Conservation (phyloP, 257 asterid species). For the Solanum virginianum region DNA sequence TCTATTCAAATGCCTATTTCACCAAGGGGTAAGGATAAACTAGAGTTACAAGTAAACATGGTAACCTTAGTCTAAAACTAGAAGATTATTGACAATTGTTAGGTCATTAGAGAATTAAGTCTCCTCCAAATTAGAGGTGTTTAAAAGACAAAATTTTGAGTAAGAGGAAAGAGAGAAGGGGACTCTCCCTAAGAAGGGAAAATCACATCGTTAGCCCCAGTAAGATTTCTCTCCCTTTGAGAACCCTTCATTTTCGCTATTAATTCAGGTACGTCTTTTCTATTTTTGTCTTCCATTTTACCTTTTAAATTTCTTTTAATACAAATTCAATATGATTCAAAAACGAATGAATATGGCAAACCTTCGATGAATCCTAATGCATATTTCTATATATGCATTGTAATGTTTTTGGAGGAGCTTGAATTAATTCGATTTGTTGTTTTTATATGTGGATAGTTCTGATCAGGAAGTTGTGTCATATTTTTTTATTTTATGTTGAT, state of each 20-base stretch:
- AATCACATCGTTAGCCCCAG: slow-evolving; percentile 1
- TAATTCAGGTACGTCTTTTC: slow-evolving; percentile 14
- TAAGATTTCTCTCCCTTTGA: slow-evolving; percentile 7
- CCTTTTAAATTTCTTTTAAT: neutral
- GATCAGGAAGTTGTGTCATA: neutral
- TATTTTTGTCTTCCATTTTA: neutral
- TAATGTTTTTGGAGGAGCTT: neutral
- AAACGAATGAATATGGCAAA: neutral
- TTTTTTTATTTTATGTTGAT: neutral
- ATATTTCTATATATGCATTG: neutral
- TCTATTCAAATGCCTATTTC: neutral
- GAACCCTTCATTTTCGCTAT: slow-evolving; percentile 15
- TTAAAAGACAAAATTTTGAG: neutral
- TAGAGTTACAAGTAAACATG: neutral
- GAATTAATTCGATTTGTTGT: neutral
- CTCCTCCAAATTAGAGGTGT: neutral
- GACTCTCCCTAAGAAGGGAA: neutral
- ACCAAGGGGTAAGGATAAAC: neutral
- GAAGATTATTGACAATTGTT: neutral
- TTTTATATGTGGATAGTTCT: neutral
- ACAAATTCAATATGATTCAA: neutral
- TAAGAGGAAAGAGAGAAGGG: neutral
- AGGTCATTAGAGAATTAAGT: neutral
- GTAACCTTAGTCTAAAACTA: neutral
- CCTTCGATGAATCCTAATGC: neutral